Conservation (phyloP, 352 stramenopile species). For the Globisporangium canariense region DNA sequence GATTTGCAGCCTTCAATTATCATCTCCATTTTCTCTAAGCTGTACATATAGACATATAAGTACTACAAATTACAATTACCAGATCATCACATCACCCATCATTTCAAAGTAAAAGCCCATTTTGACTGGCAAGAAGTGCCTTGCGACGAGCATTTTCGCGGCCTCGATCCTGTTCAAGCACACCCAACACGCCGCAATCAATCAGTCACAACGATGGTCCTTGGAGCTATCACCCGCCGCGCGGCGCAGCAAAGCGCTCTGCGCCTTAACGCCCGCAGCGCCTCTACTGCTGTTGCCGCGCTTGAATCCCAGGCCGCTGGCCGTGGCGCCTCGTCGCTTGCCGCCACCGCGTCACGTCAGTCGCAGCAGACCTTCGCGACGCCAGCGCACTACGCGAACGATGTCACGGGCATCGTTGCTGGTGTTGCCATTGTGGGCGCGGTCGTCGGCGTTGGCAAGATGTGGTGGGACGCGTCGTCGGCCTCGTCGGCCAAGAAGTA, state of each 20-base stretch:
- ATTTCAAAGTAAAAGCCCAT: background rate
- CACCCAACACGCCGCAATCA: background rate
- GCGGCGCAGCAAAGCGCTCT: constrained; percentile 22
- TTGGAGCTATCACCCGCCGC: constrained; percentile 30
- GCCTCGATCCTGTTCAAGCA: background rate
- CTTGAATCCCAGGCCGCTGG: background rate
- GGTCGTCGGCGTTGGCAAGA: constrained; percentile 73
- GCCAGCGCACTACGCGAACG: constrained; percentile 34
- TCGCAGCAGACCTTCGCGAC: background rate
- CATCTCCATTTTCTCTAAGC: background rate
- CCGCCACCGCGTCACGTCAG: background rate
- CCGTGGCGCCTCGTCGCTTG: constrained; percentile 7
- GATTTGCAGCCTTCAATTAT: no score
- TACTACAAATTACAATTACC: no score
- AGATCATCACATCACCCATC: no score
- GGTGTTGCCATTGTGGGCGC: constrained; percentile 67
- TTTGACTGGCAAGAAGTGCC: background rate
- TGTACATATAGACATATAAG: background rate
- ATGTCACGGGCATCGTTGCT: constrained; percentile 63
- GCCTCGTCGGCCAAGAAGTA: constrained; percentile 15
- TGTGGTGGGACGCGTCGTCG: constrained; percentile 81
- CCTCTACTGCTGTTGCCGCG: background rate
- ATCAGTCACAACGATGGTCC: constrained; percentile 19
- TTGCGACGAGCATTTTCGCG: background rate
- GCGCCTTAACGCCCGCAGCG: constrained; percentile 9